phyloP scores from a whole-genome alignment of 2,329 filamentous ascomycete genomes.

The Domatiomyces catenatus region DNA sequence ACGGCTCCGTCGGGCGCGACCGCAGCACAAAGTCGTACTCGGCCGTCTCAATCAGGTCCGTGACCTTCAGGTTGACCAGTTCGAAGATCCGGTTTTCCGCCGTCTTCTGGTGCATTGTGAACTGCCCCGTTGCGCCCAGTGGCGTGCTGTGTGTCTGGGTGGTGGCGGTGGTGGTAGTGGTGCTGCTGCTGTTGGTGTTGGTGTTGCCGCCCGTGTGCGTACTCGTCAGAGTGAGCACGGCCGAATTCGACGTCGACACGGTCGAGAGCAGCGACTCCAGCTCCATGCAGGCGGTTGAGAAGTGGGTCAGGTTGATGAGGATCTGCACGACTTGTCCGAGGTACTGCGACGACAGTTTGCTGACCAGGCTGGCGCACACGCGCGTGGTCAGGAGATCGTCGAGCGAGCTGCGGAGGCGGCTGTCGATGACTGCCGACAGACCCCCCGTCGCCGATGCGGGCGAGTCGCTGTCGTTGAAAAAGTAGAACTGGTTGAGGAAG shows the following conservation, averaged over 20 bases:
- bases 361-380: conserved; percentile 79
- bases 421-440: conserved; percentile 57
- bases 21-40: conserved; percentile 79
- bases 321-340: conserved; percentile 97
- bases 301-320: conserved; percentile 91
- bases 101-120: conserved; percentile 80
- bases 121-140: conserved; percentile 58
- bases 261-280: conserved; percentile 74
- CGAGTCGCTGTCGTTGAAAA: conserved; percentile 91
- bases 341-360: conserved; percentile 80
- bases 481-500: conserved; percentile 95
- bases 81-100: conserved; percentile 97
- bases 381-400: conserved; percentile 87
- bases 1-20: conserved; percentile 54
- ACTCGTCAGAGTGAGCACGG: conserved; percentile 20
- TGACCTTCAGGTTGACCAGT: conserved; percentile 95
- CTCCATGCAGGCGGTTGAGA: conserved; percentile 82
- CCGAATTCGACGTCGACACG: conserved; percentile 54
- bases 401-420: conserved; percentile 73
- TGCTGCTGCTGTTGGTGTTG: conserved; percentile 49
- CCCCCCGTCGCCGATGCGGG: conserved; percentile 39
- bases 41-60: conserved; percentile 89
- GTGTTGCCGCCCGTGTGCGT: conserved; percentile 57
- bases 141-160: conserved; percentile 42
- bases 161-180: conserved; percentile 36